Evolutionary conservation across 768 basidiomycete species (phyloP).

Genomic region (Glaciozyma antarctica): DNA sequence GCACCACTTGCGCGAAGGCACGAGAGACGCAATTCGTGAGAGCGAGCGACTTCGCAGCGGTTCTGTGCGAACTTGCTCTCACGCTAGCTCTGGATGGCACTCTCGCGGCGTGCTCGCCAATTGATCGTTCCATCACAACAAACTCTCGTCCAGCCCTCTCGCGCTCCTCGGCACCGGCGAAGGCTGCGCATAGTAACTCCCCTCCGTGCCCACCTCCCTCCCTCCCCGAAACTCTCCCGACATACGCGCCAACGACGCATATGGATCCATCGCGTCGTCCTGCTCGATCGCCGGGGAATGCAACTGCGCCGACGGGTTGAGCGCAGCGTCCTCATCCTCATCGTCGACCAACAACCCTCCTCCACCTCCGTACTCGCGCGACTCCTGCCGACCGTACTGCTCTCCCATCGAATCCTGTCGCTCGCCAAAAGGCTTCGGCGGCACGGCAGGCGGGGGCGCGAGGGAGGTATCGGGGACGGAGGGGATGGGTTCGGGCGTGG

Average conservation of each 20-base stretch:
- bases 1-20: no score
- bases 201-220: neutral
- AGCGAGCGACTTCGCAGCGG: no score
- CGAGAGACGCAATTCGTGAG: no score
- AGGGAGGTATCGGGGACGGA: neutral
- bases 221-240: neutral
- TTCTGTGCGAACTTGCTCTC: no score
- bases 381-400: constrained; percentile 2
- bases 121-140: constrained; percentile 4
- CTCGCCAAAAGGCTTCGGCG: constrained; percentile 1
- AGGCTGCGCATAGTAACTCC: constrained; percentile 12
- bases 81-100: no score
- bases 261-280: constrained; percentile 25
- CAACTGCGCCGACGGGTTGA: constrained; percentile 13
- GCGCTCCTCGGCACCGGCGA: neutral
- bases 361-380: neutral
- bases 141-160: constrained; percentile 12
- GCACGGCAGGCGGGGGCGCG: neutral
- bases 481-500: neutral
- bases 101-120: no score
- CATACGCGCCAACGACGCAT: constrained; percentile 26
- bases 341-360: constrained; percentile 13
- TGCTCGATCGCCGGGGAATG: neutral
- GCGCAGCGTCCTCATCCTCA: constrained; percentile 27
- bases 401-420: neutral